Evolutionary conservation across 2,329 filamentous ascomycete genomes (phyloP).

Genomic region (Penicillium sp.): DNA sequence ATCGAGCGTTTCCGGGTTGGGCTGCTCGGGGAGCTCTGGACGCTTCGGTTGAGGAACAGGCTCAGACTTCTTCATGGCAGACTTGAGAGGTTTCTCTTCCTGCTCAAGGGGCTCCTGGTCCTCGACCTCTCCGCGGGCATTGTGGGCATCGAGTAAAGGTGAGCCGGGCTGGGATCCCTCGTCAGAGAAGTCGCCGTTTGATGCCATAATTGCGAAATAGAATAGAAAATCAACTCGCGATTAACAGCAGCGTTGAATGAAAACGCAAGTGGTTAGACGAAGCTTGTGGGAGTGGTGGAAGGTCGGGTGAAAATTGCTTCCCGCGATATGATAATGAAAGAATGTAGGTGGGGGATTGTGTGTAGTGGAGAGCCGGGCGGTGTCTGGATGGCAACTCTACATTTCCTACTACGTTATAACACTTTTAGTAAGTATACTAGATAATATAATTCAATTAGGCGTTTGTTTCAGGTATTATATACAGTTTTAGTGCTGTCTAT

Average conservation of each 20-base stretch:
- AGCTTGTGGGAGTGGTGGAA: conserved; percentile 11
- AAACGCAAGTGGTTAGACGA: conserved; percentile 14
- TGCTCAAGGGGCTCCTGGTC: conserved; percentile 65
- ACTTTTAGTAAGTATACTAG: not conserved
- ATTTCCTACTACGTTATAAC: conserved; percentile 1
- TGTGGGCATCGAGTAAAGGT: conserved; percentile 46
- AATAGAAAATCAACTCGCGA: conserved; percentile 18
- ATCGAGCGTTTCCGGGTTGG: conserved; percentile 85
- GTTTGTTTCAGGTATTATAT: not conserved
- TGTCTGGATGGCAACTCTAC: conserved; percentile 19
- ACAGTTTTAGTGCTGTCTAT: not conserved
- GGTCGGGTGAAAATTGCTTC: conserved; percentile 38
- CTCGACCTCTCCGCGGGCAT: conserved; percentile 69
- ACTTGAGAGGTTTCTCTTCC: conserved; percentile 70
- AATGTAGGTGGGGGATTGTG: conserved; percentile 35
- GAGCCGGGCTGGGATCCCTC: conserved; percentile 56
- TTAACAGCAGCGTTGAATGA: conserved; percentile 12
- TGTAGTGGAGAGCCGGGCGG: conserved; percentile 40
- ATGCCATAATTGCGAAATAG: conserved; percentile 49
- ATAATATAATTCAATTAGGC: not conserved
- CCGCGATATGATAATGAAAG: conserved; percentile 35
- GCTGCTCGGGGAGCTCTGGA: conserved; percentile 79
- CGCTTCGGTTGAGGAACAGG: conserved; percentile 58
- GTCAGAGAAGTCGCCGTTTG: conserved; percentile 56
- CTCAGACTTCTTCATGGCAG: conserved; percentile 74